Conservation (phyloP, 331 rosid genomes). For the Saraca asoca region DNA sequence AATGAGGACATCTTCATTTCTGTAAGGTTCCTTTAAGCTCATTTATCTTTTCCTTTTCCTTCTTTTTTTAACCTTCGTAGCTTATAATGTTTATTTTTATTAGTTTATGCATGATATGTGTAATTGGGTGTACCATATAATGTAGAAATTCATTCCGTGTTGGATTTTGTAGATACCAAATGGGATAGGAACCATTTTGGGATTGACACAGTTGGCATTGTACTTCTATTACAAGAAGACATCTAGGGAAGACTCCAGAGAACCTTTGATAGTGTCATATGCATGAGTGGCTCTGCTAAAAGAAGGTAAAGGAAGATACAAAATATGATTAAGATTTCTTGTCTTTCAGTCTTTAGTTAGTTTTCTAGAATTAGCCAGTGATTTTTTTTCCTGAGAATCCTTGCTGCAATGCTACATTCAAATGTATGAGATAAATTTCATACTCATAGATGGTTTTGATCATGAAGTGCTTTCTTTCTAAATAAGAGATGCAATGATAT, state of each 20-base stretch:
- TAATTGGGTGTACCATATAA: not conserved
- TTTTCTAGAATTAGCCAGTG: constrained; percentile 14
- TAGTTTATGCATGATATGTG: too few relatives aligned
- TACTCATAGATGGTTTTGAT: not conserved
- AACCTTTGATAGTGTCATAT: constrained; percentile 73
- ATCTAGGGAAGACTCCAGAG: constrained; percentile 50
- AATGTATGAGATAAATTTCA: constrained; percentile 19
- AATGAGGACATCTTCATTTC: constrained; percentile 62
- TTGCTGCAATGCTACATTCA: not conserved
- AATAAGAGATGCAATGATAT: constrained; percentile 6
- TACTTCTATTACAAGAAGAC: constrained; percentile 48
- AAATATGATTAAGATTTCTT: not conserved
- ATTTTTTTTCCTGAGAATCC: not conserved
- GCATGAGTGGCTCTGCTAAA: constrained; percentile 39
- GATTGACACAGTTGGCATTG: constrained; percentile 65
- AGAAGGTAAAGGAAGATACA: constrained; percentile 28
- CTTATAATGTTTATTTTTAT: constrained; percentile 1
- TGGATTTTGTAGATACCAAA: constrained; percentile 70
- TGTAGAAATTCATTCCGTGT: constrained; percentile 15
- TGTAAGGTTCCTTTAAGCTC: constrained; percentile 54
- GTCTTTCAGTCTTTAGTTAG: not conserved
- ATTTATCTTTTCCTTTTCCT: not conserved
- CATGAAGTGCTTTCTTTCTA: constrained; percentile 7
- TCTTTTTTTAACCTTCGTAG: not conserved
- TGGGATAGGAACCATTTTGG: constrained; percentile 85